phyloP scores from a whole-genome alignment of 1,139 yeast species.

The Scheffersomyces quercinus region DNA sequence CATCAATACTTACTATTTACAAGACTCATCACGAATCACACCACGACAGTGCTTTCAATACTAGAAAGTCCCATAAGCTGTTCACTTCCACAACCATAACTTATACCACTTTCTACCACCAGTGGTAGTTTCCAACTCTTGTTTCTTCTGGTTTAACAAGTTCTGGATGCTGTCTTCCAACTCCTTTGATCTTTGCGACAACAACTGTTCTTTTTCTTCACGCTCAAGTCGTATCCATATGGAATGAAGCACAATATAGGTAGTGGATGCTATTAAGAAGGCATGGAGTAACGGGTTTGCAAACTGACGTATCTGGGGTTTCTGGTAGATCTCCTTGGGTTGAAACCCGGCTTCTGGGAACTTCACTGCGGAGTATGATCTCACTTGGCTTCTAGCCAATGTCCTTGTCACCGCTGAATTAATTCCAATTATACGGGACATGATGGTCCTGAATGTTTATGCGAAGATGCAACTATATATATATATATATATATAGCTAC shows the following conservation, averaged over 20 bases:
- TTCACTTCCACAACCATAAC: conserved; percentile 20
- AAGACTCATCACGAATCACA: too few relatives aligned
- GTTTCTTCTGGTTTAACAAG: conserved; percentile 31
- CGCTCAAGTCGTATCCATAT: conserved; percentile 35
- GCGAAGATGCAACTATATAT: too few relatives aligned
- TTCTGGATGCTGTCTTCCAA: conserved; percentile 34
- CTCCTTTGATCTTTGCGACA: conserved; percentile 22
- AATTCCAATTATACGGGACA: too few relatives aligned
- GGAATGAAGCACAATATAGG: conserved; percentile 39
- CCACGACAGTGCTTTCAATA: too few relatives aligned
- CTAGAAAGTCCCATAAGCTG: not conserved
- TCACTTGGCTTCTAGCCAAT: not conserved
- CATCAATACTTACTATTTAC: too few relatives aligned
- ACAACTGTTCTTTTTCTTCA: conserved; percentile 26
- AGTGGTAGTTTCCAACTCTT: conserved; percentile 14
- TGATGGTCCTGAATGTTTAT: too few relatives aligned
- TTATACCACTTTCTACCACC: conserved; percentile 22
- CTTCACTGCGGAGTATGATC: conserved; percentile 7
- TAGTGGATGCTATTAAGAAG: conserved; percentile 41
- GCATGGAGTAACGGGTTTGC: conserved; percentile 40
- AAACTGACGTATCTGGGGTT: conserved; percentile 41
- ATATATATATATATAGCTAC: too few relatives aligned
- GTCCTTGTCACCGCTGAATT: too few relatives aligned
- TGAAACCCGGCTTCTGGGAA: conserved; percentile 13
- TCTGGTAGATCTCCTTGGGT: conserved; percentile 8